Evolutionary conservation across 805 yeast species (phyloP).

Genomic region (Saturnispora sanitii): DNA sequence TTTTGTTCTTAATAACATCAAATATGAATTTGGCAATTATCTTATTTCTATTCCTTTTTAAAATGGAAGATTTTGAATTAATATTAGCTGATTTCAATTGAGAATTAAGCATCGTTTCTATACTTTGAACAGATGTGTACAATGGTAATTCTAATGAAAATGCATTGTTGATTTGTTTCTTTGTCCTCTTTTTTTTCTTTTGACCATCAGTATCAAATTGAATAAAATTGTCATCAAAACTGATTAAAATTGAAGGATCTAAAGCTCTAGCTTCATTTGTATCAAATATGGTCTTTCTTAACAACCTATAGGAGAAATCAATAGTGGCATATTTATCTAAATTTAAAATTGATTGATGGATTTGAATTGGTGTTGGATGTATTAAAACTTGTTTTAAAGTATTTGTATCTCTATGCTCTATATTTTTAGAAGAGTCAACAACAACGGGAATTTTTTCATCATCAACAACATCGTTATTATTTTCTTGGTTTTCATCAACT

Average conservation of each 20-base stretch:
- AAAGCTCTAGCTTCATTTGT: slow-evolving; percentile 10
- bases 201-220: slow-evolving; percentile 7
- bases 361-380: no score
- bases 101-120: slow-evolving; percentile 18
- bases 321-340: slow-evolving; percentile 4
- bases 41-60: slow-evolving; percentile 20
- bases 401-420: no score
- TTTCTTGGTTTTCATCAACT: background rate
- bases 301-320: background rate
- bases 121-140: slow-evolving; percentile 13
- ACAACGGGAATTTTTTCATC: background rate
- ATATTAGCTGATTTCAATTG: slow-evolving; percentile 19
- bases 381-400: no score
- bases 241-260: slow-evolving; percentile 3
- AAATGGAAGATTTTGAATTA: slow-evolving; percentile 19
- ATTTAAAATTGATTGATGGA: background rate
- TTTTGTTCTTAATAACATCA: slow-evolving; percentile 18
- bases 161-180: slow-evolving; percentile 12
- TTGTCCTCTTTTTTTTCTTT: slow-evolving; percentile 14
- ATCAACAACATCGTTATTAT: no score
- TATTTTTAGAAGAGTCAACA: no score
- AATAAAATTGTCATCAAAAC: slow-evolving; percentile 3
- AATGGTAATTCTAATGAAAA: slow-evolving; percentile 14
- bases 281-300: slow-evolving; percentile 6
- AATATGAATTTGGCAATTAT: slow-evolving; percentile 21